phyloP scores from a whole-genome alignment of 768 basidiomycete genomes.

The Trametes maxima region DNA sequence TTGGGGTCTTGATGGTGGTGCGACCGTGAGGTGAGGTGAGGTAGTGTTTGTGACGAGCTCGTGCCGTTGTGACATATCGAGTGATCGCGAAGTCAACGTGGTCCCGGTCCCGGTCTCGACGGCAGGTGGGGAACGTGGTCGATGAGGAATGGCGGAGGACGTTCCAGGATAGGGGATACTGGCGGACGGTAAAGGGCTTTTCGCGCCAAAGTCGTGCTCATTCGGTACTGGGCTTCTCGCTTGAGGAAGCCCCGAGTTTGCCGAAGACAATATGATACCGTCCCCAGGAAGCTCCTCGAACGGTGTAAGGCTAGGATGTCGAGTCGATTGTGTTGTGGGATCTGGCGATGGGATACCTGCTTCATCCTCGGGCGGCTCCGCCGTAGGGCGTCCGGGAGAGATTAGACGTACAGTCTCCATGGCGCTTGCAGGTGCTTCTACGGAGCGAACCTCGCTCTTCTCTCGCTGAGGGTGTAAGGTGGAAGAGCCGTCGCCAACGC shows the following conservation, averaged over 20 bases:
- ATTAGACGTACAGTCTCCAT: not conserved
- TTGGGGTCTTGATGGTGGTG: not conserved
- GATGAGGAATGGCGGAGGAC: not conserved
- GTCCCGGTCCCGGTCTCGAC: not conserved
- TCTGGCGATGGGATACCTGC: not conserved
- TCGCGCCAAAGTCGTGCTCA: not conserved
- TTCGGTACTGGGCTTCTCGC: not conserved
- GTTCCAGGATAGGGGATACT: not conserved
- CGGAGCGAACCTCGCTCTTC: too few relatives aligned
- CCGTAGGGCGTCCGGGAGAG: not conserved
- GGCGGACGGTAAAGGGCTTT: not conserved
- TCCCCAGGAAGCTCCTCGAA: not conserved
- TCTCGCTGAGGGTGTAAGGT: not conserved
- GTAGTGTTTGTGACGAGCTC: not conserved
- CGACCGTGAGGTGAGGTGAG: not conserved
- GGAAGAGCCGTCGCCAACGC: not conserved
- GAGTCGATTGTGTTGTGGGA: not conserved
- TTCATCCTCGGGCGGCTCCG: not conserved
- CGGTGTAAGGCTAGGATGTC: not conserved
- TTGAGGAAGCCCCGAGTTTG: not conserved
- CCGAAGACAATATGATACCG: not conserved
- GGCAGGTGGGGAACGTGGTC: not conserved
- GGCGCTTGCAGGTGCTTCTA: too few relatives aligned
- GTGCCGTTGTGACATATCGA: slow-evolving; percentile 3
- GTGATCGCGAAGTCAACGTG: not conserved